Evolutionary conservation across 2,329 filamentous ascomycete genomes (phyloP), one percentile per base, ranked within the genome.

Genomic region (Aurifilum marmelostoma): DNA sequence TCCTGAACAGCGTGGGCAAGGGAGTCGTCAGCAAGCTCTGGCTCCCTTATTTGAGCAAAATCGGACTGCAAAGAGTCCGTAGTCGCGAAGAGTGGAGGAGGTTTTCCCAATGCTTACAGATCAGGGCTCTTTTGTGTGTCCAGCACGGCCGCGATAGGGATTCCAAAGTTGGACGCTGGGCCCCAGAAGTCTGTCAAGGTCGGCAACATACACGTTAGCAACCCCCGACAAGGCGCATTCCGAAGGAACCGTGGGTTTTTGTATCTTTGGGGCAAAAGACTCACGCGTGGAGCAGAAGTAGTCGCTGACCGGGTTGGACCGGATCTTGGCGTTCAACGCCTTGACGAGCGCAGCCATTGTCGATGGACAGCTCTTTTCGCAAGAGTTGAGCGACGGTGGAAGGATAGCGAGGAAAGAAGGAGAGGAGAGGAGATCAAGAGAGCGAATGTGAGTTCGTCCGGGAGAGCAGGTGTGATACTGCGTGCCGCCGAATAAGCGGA

Each of bases 261-360:
- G 18, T 18, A 7, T 47, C 8, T 21, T 18, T 47, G 21, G 43
- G 21, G 21, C n/a, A n/a, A 7, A n/a, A 21, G 71, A 92, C 92
- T 78, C 89, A 96, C 92, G 92, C 76, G 92, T 96, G 73, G 92
- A 95, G 86, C 91, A 96, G 80, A 95, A 79, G 83, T 95, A 96
- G 83, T 90, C 90, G 77, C 88, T 75, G 76, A 91, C 87, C 80
- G 91, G 91, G 81, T 95, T 92, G 69, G 92, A 89, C 81, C 92
- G 88, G 81, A 96, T 95, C 84, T 93, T 93, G 77, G 92, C 89
- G 81, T 96, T 96, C 77, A 91, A 80, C 73, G 91, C 91, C 87
- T 93, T 93, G 78, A 94, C 84, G 74, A 90, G 82, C 77, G 92
- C 90, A 47, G 61, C 61, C 61, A 63, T 63, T 14, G 39, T 62